These are phyloP conservation scores for Auriscalpium orientale DNA, from an alignment of 768 basidiomycete species.

Conservation along the genomic window DNA sequence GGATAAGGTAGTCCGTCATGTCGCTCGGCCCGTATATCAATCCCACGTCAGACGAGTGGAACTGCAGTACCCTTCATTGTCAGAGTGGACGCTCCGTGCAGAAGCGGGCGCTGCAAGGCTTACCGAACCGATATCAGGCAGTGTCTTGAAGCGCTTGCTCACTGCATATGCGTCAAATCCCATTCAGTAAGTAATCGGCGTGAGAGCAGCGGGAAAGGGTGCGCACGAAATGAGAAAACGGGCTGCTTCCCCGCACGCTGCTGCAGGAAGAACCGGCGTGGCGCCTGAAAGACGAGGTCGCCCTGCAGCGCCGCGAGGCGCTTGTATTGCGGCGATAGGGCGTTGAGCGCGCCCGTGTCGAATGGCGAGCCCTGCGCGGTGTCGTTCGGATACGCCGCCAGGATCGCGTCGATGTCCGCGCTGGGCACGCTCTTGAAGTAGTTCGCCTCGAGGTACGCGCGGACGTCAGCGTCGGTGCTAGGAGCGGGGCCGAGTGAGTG, in stretches of 20 bases:
- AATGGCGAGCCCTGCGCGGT: slow-evolving; percentile 1
- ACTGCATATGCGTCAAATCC: slow-evolving; percentile 3
- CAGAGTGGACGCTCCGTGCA: no score
- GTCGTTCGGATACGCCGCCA: not conserved
- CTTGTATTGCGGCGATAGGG: slow-evolving; percentile 18
- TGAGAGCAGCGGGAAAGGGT: not conserved
- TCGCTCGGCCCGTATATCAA: slow-evolving; percentile 9
- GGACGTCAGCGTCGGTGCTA: not conserved
- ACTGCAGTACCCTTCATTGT: no score
- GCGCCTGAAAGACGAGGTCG: slow-evolving; percentile 21
- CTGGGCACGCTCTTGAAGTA: not conserved
- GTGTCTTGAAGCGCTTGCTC: slow-evolving; percentile 4
- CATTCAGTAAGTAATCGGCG: not conserved
- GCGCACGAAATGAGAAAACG: slow-evolving; percentile 13
- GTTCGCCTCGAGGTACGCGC: not conserved
- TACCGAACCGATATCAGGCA: not conserved
- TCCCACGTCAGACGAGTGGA: slow-evolving; percentile 9
- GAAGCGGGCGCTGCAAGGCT: no score
- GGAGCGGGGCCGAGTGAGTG: no score
- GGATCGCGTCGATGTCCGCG: not conserved
- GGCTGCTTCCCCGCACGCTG: slow-evolving; percentile 13
- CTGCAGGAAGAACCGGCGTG: slow-evolving; percentile 20
- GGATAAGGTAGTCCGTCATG: slow-evolving; percentile 19
- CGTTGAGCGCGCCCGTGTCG: slow-evolving; percentile 1
- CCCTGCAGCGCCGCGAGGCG: slow-evolving; percentile 22